Evolutionary conservation across 176 grass and related monocot genomes (phyloP).

Genomic region (Oryza nivara): DNA sequence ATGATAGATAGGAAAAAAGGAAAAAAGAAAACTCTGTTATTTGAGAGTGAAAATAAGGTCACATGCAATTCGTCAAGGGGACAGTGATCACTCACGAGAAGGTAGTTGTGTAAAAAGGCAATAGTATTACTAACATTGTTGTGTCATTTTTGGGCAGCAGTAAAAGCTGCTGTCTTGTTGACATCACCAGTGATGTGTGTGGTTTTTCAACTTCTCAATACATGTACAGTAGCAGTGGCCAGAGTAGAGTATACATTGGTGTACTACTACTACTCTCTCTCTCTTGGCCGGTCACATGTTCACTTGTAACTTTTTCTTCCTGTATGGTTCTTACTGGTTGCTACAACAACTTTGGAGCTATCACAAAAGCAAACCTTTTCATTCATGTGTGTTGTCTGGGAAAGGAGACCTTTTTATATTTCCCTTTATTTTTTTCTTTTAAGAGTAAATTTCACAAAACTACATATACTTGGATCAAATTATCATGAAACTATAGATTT

Average conservation of each 20-base stretch:
- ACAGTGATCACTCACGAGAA: not conserved
- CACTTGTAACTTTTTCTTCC: not conserved
- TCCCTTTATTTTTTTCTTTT: not conserved
- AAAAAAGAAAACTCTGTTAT: not conserved
- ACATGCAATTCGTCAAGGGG: not conserved
- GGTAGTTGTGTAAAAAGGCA: not conserved
- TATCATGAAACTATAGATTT: no score
- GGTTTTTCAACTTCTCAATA: not conserved
- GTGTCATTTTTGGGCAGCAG: conserved; percentile 8
- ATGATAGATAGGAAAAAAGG: not conserved
- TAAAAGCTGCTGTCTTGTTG: conserved; percentile 32
- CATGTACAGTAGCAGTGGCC: not conserved
- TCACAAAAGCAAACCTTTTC: not conserved
- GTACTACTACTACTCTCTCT: not conserved
- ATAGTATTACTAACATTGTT: not conserved
- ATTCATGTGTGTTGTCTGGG: not conserved
- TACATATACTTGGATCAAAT: no score
- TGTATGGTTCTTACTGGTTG: conserved; percentile 1
- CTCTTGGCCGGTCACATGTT: conserved; percentile 27
- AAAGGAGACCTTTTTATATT: not conserved
- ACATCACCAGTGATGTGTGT: conserved; percentile 34
- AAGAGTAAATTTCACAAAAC: not conserved
- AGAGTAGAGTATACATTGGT: not conserved
- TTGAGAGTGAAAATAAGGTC: not conserved
- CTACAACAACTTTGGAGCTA: not conserved